Base-by-base conservation (phyloP, 2,329 filamentous ascomycete genomes). In the Pezicula radicicola region DNA sequence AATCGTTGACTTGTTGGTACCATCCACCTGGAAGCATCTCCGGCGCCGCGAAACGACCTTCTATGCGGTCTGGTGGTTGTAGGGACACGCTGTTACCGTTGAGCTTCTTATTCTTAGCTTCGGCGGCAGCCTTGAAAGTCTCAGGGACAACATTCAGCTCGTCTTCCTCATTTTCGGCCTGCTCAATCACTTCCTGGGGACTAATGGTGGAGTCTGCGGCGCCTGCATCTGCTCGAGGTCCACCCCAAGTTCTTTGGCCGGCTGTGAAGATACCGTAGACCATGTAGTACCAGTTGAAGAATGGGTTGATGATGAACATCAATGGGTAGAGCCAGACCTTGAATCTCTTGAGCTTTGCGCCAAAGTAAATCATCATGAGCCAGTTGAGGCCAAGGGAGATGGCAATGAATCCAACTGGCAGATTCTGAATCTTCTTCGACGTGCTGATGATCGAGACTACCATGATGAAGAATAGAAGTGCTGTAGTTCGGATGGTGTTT, bases 231-330 rank as follows among this genome's bases (percentile, higher is more conserved):
- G 91, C 91, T 63, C 93, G 83, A 10, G 93, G 94, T 0, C 93
- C 93, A 59, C 93, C 93, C 93, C 94, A 99, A 1, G 93, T 97
- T 58, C 93, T 81, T 68, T 96, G 91, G 18, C 92, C 91, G 28
- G 92, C 91, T 1, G 93, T 97, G 70, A 96, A 94, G 61, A 96
- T 95, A 42, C 91, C 92, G 68, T 97, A 96, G 2, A 96, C 88
- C 56, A 97, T 96, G 74, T 97, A 97, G 53, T 91, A 82, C 93
- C 93, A 97, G 71, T 97, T 97, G 78, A 97, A 92, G 66, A 97
- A 95, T 1, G 94, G 93, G 66, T 97, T 97, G 57, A 97, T 70
- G 44, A 96, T 73, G 67, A 97, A 97, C 91, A 97, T 97, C 56
- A 97, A 63, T 0, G 93, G 93, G 67, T 97, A 97, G 6, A 97